These are phyloP conservation scores for Cyclostephanos invisitatus DNA, from an alignment of 108 stramenopile genomes.

Conservation along the genomic window DNA sequence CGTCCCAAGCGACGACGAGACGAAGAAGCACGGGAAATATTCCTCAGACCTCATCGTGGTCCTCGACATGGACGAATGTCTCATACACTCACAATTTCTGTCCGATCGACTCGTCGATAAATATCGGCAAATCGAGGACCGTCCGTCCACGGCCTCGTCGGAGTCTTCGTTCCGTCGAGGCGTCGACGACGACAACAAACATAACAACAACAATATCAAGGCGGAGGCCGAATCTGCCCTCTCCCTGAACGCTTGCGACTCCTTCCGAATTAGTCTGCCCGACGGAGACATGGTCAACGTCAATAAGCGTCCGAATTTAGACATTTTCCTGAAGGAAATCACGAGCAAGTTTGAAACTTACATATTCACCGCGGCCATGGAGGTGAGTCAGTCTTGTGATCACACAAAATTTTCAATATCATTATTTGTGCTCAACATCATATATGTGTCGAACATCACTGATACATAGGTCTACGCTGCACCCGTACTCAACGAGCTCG, in stretches of 20 bases:
- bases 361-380: constrained; percentile 97
- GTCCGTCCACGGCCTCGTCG: constrained; percentile 23
- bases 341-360: constrained; percentile 87
- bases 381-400: constrained; percentile 25
- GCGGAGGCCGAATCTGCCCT: constrained; percentile 38
- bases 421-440: background rate
- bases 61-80: constrained; percentile 98
- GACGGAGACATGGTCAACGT: constrained; percentile 90
- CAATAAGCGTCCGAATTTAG: constrained; percentile 93
- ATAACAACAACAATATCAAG: background rate
- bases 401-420: too few relatives aligned
- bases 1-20: background rate
- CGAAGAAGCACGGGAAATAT: constrained; percentile 19
- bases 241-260: constrained; percentile 44
- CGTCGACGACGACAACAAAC: background rate
- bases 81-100: constrained; percentile 96
- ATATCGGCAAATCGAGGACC: constrained; percentile 55
- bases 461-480: constrained; percentile 83
- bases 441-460: background rate
- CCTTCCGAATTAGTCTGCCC: constrained; percentile 75
- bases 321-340: constrained; percentile 82
- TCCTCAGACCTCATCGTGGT: constrained; percentile 90
- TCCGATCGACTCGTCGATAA: constrained; percentile 58
- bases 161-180: background rate
- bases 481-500: constrained; percentile 90